Evolutionary conservation across 2,329 filamentous ascomycete species (phyloP), one percentile per base, ranked within the genome.

Genomic region (Herpotrichia juniperi): DNA sequence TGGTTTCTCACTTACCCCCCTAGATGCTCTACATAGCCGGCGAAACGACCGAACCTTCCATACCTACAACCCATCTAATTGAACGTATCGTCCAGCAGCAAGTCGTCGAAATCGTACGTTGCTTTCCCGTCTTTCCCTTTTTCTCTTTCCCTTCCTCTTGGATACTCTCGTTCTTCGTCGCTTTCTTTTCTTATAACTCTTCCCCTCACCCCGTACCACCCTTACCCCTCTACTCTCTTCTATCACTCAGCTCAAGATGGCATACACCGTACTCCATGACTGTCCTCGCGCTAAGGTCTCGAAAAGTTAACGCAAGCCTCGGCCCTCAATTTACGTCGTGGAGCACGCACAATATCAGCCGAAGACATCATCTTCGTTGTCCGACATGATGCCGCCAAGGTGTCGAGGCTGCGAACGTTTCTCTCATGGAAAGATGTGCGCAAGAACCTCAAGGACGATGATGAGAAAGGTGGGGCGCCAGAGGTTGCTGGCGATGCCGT

Each of bases 361-460:
- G 37, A 40, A 40, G 37, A 40, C 37, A 40, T 40, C 19, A 40
- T 40, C 19, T 40, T 40, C 19, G 12, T 40, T 11, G 37, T 40
- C 6, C 37, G 37, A 4, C 37, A 40, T 21, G 37, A 40, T 12
- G 37, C 37, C 6, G 37, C 37, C 3, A 40, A 40, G 25, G 37
- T 40, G 14, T 40, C 37, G 19, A 6, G 37, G 3, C 37, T 40
- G 3, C 37, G 37, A 3, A 40, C 37, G 3, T 40, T 40, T 21
- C 19, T 40, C 9, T 19, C 37, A 3, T 40, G 37, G 37, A 40
- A 40, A 40, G 37, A 40, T 21, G 37, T 40, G 21, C 37, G 37
- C 37, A 40, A 40, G 37, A 40, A 40, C 37, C 19, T 40, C 9
- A 40, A 40, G 25, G 37, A 40, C 19, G 37, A 40, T 14, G 37